Percentiles rank a stretch among this genome's conserved stretches.
Evolutionary conservation across 2,329 filamentous ascomycete genomes (phyloP).

Genomic region (Penicillium freii): DNA sequence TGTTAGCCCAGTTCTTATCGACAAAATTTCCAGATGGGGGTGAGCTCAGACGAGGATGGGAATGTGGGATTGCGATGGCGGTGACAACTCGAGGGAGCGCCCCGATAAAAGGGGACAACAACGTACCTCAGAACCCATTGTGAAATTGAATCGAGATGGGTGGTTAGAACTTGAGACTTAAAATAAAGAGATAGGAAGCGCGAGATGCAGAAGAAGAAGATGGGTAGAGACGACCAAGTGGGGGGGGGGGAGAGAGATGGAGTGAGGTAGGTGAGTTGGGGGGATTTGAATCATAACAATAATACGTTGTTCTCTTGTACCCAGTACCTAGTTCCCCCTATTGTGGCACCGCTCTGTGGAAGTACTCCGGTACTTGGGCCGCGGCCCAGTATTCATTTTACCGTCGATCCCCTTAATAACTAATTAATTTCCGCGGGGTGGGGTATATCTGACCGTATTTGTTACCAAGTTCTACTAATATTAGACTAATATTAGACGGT

Average conservation of each 20-base stretch:
- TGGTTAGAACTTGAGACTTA: constrained; percentile 48
- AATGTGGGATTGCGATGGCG: constrained; percentile 24
- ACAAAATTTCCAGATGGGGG: constrained; percentile 14
- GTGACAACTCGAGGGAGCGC: constrained; percentile 34
- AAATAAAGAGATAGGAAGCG: constrained; percentile 12
- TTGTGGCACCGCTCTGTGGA: constrained; percentile 1
- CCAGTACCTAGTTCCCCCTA: constrained; percentile 10
- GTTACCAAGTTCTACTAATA: background rate
- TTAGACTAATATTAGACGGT: background rate
- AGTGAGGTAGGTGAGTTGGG: constrained; percentile 16
- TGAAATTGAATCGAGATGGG: constrained; percentile 32
- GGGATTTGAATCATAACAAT: constrained; percentile 21
- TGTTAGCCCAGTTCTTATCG: constrained; percentile 42
- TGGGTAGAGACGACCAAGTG: constrained; percentile 24
- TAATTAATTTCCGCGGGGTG: constrained; percentile 7
- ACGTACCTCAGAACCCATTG: constrained; percentile 64
- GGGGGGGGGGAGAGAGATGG: constrained; percentile 22
- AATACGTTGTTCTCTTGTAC: constrained; percentile 13
- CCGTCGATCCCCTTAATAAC: constrained; percentile 4
- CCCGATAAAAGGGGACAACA: constrained; percentile 37
- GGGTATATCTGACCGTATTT: constrained; percentile 7
- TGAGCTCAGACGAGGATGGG: constrained; percentile 9
- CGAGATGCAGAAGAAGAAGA: constrained; percentile 24
- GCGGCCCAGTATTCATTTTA: constrained; percentile 9
- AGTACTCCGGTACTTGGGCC: constrained; percentile 14